Base-by-base conservation (phyloP, 768 basidiomycete genomes). In the Rhizopogon rudus region DNA sequence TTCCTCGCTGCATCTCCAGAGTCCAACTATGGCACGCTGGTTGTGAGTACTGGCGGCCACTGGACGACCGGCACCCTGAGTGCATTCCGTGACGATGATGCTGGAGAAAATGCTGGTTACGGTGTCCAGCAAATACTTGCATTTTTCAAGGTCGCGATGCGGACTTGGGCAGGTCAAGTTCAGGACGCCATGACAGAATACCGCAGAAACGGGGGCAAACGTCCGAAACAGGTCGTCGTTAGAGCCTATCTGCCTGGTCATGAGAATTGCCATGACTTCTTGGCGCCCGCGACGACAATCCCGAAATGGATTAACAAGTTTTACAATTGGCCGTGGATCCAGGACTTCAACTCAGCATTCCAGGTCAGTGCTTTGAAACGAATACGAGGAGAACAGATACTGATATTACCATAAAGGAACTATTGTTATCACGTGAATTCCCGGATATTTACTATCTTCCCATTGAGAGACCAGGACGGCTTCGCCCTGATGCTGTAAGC, bases 301-400 rank as follows among this genome's bases (percentile, higher is more conserved):
- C 59, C 71, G 57, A 77, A 77, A 2, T 78, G 73, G 54, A 55
- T 59, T 40, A 74, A 74, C 71, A 71, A 74, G 31, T 82, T 78
- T 77, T 87, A 80, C 63, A 87, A 88, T 62, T 87, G 86, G 86
- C 77, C 73, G 0, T 75, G 77, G 68, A 85, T 88, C 46, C 64
- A 71, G 65, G 73, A 76, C 55, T 82, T 79, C 56, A 87, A 88
- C 56, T 63, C 67, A n/a, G 66, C 77, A 13, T 85, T 87, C 61
- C 70, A 83, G 78, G 84, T 85, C 40, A 20, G 72, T 64, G 29
- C 5, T 16, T n/a, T 5, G 14, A 45, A 33, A 40, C 3, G 40
- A 22, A 20, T 31, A 14, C 28, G 49, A 10, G 29, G 28, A 14
- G 22, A 51, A 49, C 45, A 60, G 44, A 60, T 56, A 43, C 48